A percentile compares a stretch with the other conserved stretches of the same genome.
Conservation (phyloP, 2,329 filamentous ascomycete species). For the Xylariomycetidae sp. region DNA sequence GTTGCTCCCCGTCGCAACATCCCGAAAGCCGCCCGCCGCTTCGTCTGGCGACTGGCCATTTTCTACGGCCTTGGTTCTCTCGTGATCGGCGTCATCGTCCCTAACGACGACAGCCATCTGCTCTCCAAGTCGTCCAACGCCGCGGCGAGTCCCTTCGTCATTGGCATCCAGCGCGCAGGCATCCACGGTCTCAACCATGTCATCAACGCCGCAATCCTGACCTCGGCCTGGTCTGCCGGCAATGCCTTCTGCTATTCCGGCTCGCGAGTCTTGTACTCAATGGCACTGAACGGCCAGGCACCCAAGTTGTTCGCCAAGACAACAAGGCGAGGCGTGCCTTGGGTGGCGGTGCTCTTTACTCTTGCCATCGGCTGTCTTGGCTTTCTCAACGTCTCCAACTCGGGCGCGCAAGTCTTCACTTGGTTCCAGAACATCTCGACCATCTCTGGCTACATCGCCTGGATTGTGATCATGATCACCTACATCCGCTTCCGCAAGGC, state of each 20-base stretch:
- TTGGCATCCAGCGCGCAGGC: slow-evolving; percentile 59
- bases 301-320: slow-evolving; percentile 55
- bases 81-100: slow-evolving; percentile 54
- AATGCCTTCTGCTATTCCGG: slow-evolving; percentile 61
- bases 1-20: slow-evolving; percentile 59
- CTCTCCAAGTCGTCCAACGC: slow-evolving; percentile 52
- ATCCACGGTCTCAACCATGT: slow-evolving; percentile 59
- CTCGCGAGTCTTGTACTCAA: slow-evolving; percentile 63
- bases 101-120: slow-evolving; percentile 59
- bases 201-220: slow-evolving; percentile 63
- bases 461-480: slow-evolving; percentile 52
- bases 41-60: slow-evolving; percentile 55
- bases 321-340: slow-evolving; percentile 56
- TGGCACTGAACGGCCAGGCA: slow-evolving; percentile 61
- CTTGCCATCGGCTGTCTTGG: slow-evolving; percentile 58
- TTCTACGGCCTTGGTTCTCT: slow-evolving; percentile 60
- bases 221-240: slow-evolving; percentile 58
- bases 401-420: slow-evolving; percentile 57
- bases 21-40: slow-evolving; percentile 57
- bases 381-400: slow-evolving; percentile 62
- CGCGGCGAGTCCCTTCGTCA: slow-evolving; percentile 56
- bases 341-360: slow-evolving; percentile 46
- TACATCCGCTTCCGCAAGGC: slow-evolving; percentile 56
- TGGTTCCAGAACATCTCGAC: slow-evolving; percentile 70
- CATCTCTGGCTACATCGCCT: slow-evolving; percentile 54